These are phyloP conservation scores for Skeletonema tropicum DNA, from an alignment of 108 stramenopile species.

Conservation along the genomic window DNA sequence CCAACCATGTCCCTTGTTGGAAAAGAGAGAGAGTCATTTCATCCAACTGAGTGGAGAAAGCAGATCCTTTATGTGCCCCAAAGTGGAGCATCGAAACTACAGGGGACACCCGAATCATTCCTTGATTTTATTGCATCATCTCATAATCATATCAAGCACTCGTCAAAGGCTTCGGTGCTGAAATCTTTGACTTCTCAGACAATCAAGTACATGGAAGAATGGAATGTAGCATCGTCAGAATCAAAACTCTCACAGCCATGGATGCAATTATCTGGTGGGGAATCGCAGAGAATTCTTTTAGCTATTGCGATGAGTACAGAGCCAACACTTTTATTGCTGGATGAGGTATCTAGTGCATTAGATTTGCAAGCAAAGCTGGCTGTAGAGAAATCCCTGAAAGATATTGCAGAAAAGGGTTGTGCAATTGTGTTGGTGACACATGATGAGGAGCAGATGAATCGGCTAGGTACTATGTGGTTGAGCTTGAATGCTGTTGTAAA, in stretches of 20 bases:
- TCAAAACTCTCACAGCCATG: conserved; percentile 41
- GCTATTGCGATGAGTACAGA: conserved; percentile 60
- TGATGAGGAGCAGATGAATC: conserved; percentile 47
- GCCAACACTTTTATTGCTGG: conserved; percentile 67
- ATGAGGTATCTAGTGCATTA: conserved; percentile 71
- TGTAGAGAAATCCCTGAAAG: conserved; percentile 56
- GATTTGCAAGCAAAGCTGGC: conserved; percentile 46
- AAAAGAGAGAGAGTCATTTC: conserved; percentile 11
- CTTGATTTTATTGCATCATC: conserved; percentile 4
- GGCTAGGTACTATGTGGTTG: conserved; percentile 40
- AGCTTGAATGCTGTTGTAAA: not conserved
- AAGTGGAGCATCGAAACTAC: conserved; percentile 12
- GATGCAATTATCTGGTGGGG: conserved; percentile 75
- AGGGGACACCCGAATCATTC: conserved; percentile 11
- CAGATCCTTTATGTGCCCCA: conserved; percentile 66
- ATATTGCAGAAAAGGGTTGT: conserved; percentile 11
- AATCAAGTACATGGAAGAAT: not conserved
- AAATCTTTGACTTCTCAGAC: conserved; percentile 12
- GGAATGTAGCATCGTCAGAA: conserved; percentile 15
- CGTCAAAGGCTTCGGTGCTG: conserved; percentile 6
- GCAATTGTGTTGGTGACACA: conserved; percentile 58
- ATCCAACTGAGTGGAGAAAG: conserved; percentile 53
- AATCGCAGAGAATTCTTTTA: conserved; percentile 68
- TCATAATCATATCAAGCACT: not conserved
- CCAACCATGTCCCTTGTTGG: conserved; percentile 1